phyloP scores from a whole-genome alignment of 2,329 filamentous ascomycete genomes.

The Neurospora sp. region DNA sequence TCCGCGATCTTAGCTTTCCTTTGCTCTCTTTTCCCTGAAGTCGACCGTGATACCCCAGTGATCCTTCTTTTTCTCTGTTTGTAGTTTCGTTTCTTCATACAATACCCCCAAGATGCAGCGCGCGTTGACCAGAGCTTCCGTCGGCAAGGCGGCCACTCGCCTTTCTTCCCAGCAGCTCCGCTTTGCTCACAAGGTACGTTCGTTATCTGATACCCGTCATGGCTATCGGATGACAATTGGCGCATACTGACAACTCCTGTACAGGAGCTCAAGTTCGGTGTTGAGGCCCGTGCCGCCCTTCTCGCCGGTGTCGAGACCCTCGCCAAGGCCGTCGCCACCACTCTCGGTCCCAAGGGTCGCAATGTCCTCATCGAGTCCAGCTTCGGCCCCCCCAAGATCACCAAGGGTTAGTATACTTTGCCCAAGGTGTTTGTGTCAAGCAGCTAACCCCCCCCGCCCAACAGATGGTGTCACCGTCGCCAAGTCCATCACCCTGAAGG shows the following conservation, averaged over 20 bases:
- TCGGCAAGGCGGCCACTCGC: slow-evolving; percentile 54
- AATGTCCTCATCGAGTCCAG: slow-evolving; percentile 98
- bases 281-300: slow-evolving; percentile 81
- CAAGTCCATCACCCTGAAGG: slow-evolving; percentile 83
- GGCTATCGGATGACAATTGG: background rate
- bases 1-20: slow-evolving; percentile 1
- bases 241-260: slow-evolving; percentile 21
- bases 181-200: slow-evolving; percentile 89
- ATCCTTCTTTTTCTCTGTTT: slow-evolving; percentile 10
- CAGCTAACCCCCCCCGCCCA: background rate
- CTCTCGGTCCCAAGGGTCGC: slow-evolving; percentile 92
- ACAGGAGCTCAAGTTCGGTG: slow-evolving; percentile 96
- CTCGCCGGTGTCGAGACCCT: slow-evolving; percentile 94
- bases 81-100: slow-evolving; percentile 18
- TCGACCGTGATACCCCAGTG: slow-evolving; percentile 17
- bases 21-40: slow-evolving; percentile 2
- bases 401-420: slow-evolving; percentile 63
- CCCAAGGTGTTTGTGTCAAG: slow-evolving; percentile 2
- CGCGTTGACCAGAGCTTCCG: slow-evolving; percentile 76
- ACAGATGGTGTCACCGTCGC: slow-evolving; percentile 81
- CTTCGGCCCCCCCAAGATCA: slow-evolving; percentile 99
- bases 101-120: slow-evolving; percentile 70
- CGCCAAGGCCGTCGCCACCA: slow-evolving; percentile 90
- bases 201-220: background rate
- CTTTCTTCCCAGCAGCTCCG: slow-evolving; percentile 78